These are phyloP conservation scores for Chrysanthemum makinoi DNA, from an alignment of 129 eudicot species.

Conservation along the genomic window DNA sequence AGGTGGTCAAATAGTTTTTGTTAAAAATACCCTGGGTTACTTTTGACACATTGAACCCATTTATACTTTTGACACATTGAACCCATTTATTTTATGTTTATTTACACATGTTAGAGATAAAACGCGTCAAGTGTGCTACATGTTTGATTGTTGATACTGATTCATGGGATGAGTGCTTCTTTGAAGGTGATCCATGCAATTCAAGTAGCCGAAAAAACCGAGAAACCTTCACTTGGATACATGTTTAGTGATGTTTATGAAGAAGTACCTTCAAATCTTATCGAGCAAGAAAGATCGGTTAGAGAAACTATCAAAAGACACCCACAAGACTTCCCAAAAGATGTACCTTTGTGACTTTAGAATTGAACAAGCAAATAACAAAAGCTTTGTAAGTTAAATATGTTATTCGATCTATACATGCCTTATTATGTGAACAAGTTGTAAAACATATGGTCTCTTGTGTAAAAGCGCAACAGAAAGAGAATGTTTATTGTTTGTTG, in stretches of 20 bases:
- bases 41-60: too few species aligned
- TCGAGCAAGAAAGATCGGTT: constrained; percentile 63
- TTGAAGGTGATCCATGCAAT: constrained; percentile 60
- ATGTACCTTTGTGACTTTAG: constrained; percentile 34
- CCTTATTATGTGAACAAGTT: neutral
- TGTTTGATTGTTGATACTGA: neutral
- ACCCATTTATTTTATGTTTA: too few species aligned
- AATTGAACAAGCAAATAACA: neutral
- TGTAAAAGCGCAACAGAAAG: neutral
- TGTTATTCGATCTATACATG: neutral
- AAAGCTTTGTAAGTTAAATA: neutral
- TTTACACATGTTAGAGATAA: too few species aligned
- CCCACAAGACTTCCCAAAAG: constrained; percentile 67
- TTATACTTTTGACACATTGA: too few species aligned
- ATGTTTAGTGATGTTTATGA: constrained; percentile 73
- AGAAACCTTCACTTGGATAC: constrained; percentile 52
- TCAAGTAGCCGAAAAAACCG: constrained; percentile 61
- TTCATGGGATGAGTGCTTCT: neutral
- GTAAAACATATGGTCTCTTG: neutral
- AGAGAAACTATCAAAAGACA: constrained; percentile 50
- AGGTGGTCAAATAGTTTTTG: too few species aligned
- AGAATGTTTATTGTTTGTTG: too few species aligned
- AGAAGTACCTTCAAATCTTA: constrained; percentile 46
- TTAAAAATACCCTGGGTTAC: too few species aligned
- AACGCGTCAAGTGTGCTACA: neutral